A percentile compares a stretch with the other conserved stretches of the same genome.
Evolutionary conservation across 441 rosid genomes (phyloP).

Genomic region (Adansonia grandidieri): DNA sequence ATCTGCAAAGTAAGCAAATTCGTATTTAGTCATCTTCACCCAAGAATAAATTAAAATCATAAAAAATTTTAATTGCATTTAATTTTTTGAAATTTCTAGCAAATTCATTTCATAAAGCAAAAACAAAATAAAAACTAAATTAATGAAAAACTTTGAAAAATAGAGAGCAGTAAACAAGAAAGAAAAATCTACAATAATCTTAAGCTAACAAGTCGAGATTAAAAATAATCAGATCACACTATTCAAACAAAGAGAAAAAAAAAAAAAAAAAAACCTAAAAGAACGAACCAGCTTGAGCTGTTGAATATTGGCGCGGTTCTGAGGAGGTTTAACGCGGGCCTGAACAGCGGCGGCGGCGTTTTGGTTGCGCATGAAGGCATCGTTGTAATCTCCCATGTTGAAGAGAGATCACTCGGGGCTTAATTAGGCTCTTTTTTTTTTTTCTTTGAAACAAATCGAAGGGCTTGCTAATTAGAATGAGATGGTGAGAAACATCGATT

Average conservation of each 20-base stretch:
- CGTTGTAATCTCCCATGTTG: constrained; percentile 82
- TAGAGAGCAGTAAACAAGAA: background rate
- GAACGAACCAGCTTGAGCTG: constrained; percentile 90
- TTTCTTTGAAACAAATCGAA: background rate
- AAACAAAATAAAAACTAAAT: background rate
- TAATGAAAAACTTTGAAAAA: background rate
- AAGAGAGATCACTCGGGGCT: constrained; percentile 33
- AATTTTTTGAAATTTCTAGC: background rate
- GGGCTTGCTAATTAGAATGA: background rate
- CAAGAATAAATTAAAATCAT: background rate
- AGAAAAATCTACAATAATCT: background rate
- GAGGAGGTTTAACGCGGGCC: constrained; percentile 73
- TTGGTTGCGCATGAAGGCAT: constrained; percentile 78
- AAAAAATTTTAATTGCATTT: background rate
- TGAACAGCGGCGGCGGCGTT: constrained; percentile 80
- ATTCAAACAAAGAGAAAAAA: background rate
- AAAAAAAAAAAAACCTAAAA: constrained; percentile 18
- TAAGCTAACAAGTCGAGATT: background rate
- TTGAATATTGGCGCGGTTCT: constrained; percentile 92
- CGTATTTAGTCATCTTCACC: background rate
- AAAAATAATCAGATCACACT: background rate
- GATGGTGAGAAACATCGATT: background rate
- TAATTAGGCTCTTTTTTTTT: constrained; percentile 45
- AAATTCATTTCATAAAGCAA: background rate
- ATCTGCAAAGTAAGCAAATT: constrained; percentile 53